A percentile compares a stretch with the other conserved stretches of the same genome.
Evolutionary conservation across 1,139 yeast species (phyloP).

Genomic region (Suhomyces panamericanus): DNA sequence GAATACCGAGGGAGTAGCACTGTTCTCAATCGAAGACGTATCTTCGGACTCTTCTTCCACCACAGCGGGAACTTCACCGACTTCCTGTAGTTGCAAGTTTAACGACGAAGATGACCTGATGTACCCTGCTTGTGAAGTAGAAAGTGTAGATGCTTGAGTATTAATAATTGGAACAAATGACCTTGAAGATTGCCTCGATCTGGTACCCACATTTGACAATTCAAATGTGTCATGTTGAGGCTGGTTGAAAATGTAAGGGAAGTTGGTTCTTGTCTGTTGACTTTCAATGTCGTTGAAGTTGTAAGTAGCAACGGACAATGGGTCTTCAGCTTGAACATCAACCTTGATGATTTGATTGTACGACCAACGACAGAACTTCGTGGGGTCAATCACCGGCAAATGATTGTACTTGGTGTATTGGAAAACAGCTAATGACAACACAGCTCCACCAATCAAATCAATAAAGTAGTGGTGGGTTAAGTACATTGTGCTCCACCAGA

Average conservation of each 20-base stretch:
- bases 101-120: slow-evolving; percentile 21
- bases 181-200: slow-evolving; percentile 38
- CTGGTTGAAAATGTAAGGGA: slow-evolving; percentile 3
- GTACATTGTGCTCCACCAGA: slow-evolving; percentile 99
- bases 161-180: slow-evolving; percentile 18
- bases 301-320: slow-evolving; percentile 23
- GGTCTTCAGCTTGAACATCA: slow-evolving; percentile 33
- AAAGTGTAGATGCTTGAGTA: slow-evolving; percentile 4
- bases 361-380: slow-evolving; percentile 82
- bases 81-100: slow-evolving; percentile 15
- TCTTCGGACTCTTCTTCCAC: slow-evolving; percentile 32
- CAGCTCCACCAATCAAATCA: slow-evolving; percentile 89
- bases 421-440: slow-evolving; percentile 69
- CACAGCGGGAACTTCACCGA: slow-evolving; percentile 6
- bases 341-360: slow-evolving; percentile 44
- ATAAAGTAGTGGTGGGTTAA: slow-evolving; percentile 93
- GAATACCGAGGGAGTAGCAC: slow-evolving; percentile 46
- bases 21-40: slow-evolving; percentile 30
- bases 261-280: slow-evolving; percentile 1
- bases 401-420: slow-evolving; percentile 69
- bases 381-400: slow-evolving; percentile 66
- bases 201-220: slow-evolving; percentile 26
- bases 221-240: slow-evolving; percentile 24
- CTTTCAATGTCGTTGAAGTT: slow-evolving; percentile 11
- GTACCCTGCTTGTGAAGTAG: slow-evolving; percentile 9